These are phyloP conservation scores for Porphyrellus cyaneotinctus DNA, from an alignment of 768 basidiomycete genomes.

Conservation along the genomic window DNA sequence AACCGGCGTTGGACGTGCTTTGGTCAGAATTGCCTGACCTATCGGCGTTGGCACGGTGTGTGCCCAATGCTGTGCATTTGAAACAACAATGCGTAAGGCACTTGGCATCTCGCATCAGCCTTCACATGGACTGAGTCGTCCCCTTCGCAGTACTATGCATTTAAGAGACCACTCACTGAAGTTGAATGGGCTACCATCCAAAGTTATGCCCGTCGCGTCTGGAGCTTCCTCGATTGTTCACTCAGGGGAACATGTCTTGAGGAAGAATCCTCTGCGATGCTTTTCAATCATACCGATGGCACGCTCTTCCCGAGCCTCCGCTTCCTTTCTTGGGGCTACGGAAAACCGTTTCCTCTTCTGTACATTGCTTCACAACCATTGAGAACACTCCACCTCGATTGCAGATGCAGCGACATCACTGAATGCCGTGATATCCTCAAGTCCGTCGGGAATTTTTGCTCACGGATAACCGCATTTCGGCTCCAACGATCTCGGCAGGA, in stretches of 20 bases:
- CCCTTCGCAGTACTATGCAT: not conserved
- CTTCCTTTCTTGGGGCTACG: not conserved
- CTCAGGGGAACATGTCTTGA: not conserved
- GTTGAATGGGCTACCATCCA: not conserved
- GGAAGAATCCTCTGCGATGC: not conserved
- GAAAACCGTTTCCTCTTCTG: not conserved
- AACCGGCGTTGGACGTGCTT: slow-evolving; percentile 8
- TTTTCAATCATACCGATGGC: not conserved
- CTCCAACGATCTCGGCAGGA: not conserved
- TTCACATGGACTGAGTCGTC: not conserved
- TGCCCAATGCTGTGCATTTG: not conserved
- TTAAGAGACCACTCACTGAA: slow-evolving; percentile 2
- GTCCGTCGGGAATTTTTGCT: not conserved
- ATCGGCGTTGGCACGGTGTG: not conserved
- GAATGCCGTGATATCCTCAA: not conserved
- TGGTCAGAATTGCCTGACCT: slow-evolving; percentile 4
- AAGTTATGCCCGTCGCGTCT: not conserved
- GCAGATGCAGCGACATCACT: not conserved
- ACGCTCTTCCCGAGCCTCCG: slow-evolving; percentile 3
- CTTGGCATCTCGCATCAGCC: not conserved
- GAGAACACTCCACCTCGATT: not conserved
- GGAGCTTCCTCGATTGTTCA: slow-evolving; percentile 1
- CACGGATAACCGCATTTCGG: not conserved
- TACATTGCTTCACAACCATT: not conserved
- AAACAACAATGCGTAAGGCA: not conserved